A percentile compares a stretch with the other conserved stretches of the same genome.
Conservation (phyloP, 2,329 filamentous ascomycete genomes). For the Ophiostoma piceae region DNA sequence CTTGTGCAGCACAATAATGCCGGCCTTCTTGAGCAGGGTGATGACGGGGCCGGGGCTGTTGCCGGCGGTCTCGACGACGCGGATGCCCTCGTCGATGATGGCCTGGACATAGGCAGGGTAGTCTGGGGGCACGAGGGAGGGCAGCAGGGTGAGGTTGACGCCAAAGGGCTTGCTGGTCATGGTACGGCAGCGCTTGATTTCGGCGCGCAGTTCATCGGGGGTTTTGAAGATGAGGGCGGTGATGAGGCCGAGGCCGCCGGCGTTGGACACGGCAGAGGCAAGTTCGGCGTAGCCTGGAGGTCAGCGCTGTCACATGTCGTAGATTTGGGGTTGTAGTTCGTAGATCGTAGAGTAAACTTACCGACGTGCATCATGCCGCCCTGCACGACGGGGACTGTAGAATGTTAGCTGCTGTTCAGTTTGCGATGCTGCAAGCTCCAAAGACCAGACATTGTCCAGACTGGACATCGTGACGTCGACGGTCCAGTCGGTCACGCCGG, state of each 20-base stretch:
- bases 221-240: conserved; percentile 89
- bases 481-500: not conserved
- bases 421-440: not conserved
- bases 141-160: conserved; percentile 92
- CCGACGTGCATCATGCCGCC: conserved; percentile 61
- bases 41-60: conserved; percentile 81
- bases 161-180: conserved; percentile 79
- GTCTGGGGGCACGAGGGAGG: conserved; percentile 82
- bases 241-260: conserved; percentile 76
- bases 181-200: conserved; percentile 79
- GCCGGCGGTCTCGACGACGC: conserved; percentile 61
- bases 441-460: no score
- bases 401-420: conserved; percentile 28
- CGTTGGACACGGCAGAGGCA: conserved; percentile 70
- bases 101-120: conserved; percentile 88
- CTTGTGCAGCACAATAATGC: conserved; percentile 83
- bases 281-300: conserved; percentile 68
- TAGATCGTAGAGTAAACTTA: conserved; percentile 19
- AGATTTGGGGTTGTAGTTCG: no score
- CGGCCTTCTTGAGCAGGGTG: conserved; percentile 72
- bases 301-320: conserved; percentile 18
- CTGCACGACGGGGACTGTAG: conserved; percentile 70
- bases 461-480: not conserved
- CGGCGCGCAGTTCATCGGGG: conserved; percentile 84
- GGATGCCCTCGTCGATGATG: conserved; percentile 87